A percentile compares a stretch with the other conserved stretches of the same genome.
These are phyloP conservation scores for Orbilia quercus DNA, from an alignment of 2,329 filamentous ascomycete genomes.

Conservation along the genomic window DNA sequence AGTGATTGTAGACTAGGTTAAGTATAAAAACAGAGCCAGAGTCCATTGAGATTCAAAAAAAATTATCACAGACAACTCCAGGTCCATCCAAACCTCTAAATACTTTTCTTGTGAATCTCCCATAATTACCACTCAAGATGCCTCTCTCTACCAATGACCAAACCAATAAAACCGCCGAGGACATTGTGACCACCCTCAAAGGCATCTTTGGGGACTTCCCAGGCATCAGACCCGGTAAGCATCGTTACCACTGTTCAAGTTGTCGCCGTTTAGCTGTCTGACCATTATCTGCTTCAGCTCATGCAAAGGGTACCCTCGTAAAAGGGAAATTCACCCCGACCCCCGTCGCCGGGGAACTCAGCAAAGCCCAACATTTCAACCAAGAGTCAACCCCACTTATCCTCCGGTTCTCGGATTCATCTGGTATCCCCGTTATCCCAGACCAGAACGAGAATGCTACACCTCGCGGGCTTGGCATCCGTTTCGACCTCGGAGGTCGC, in stretches of 20 bases:
- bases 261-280: neutral
- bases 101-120: neutral
- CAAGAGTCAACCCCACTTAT: constrained; percentile 65
- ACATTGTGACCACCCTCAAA: constrained; percentile 63
- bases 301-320: constrained; percentile 69
- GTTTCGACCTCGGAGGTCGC: constrained; percentile 66
- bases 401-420: constrained; percentile 68
- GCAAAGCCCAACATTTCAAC: constrained; percentile 67
- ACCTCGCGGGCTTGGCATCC: constrained; percentile 67
- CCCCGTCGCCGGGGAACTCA: constrained; percentile 65
- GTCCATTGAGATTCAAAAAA: neutral
- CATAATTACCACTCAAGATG: constrained; percentile 62
- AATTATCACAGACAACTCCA: neutral
- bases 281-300: constrained; percentile 63
- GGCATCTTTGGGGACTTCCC: constrained; percentile 64
- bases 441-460: constrained; percentile 67
- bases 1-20: neutral
- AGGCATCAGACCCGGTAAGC: constrained; percentile 63
- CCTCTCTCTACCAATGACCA: constrained; percentile 65
- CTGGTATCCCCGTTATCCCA: constrained; percentile 67
- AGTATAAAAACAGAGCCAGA: constrained; percentile 17
- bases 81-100: neutral
- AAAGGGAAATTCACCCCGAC: constrained; percentile 68
- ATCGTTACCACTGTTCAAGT: constrained; percentile 22
- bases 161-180: constrained; percentile 63